phyloP scores from a whole-genome alignment of 805 yeast species.

The Metschnikowia shivogae region DNA sequence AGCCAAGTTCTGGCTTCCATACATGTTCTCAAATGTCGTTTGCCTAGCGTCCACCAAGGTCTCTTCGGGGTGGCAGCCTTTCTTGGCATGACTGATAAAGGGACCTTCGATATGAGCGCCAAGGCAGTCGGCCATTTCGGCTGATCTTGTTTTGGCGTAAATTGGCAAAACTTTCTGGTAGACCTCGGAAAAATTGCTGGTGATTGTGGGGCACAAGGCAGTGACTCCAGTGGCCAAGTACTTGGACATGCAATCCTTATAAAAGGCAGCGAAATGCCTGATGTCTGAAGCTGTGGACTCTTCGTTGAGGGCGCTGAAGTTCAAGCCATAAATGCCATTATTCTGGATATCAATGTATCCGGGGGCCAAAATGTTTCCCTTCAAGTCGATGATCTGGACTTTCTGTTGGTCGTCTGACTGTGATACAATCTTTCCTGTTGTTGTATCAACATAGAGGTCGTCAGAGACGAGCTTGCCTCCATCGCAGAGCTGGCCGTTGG shows the following conservation, averaged over 20 bases:
- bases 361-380: conserved; percentile 48
- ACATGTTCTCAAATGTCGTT: conserved; percentile 28
- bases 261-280: conserved; percentile 30
- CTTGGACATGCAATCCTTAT: conserved; percentile 43
- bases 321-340: conserved; percentile 55
- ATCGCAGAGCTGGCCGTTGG: conserved; percentile 42
- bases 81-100: conserved; percentile 44
- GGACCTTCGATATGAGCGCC: conserved; percentile 65
- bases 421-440: conserved; percentile 38
- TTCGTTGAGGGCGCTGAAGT: conserved; percentile 39
- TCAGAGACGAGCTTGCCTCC: conserved; percentile 32
- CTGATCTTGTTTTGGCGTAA: conserved; percentile 31
- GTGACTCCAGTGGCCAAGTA: conserved; percentile 52
- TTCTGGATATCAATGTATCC: conserved; percentile 57
- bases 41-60: conserved; percentile 37
- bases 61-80: conserved; percentile 49
- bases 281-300: conserved; percentile 29
- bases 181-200: conserved; percentile 47
- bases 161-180: conserved; percentile 46
- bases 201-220: conserved; percentile 52
- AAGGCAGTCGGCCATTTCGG: conserved; percentile 39
- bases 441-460: conserved; percentile 43
- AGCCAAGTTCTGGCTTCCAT: conserved; percentile 34
- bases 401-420: conserved; percentile 16
- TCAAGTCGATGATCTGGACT: conserved; percentile 36